phyloP scores from a whole-genome alignment of 169 alveolate genomes.

The Eimeria necatrix region DNA sequence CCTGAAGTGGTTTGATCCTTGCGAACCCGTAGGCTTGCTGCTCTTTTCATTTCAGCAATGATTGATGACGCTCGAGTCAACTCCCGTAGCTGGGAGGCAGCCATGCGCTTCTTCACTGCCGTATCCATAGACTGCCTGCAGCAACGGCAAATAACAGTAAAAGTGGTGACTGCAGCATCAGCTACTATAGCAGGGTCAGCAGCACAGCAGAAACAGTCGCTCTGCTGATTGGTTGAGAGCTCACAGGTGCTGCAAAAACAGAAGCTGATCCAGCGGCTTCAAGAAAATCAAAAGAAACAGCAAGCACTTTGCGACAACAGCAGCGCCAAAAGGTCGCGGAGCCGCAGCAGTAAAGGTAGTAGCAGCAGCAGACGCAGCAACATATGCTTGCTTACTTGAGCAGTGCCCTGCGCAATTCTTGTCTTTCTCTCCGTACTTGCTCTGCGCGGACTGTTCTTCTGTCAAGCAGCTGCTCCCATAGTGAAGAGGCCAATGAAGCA shows the following conservation, averaged over 20 bases:
- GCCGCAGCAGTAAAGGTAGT: background rate
- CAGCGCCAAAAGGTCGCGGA: background rate
- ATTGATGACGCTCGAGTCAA: background rate
- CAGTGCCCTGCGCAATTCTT: background rate
- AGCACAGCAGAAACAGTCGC: background rate
- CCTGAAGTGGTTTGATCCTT: conserved; percentile 13
- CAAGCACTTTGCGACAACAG: background rate
- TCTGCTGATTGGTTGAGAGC: no score
- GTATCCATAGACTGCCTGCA: conserved; percentile 30
- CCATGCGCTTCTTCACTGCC: conserved; percentile 21
- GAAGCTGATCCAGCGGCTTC: background rate
- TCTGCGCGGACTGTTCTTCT: background rate
- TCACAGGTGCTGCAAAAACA: background rate
- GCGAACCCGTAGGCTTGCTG: background rate
- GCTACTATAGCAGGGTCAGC: background rate
- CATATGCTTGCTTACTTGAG: background rate
- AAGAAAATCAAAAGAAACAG: background rate
- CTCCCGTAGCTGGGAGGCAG: conserved; percentile 30
- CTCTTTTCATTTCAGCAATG: conserved; percentile 1
- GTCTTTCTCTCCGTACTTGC: background rate
- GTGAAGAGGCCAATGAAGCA: no score
- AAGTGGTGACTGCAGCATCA: background rate
- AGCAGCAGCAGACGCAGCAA: conserved; percentile 17
- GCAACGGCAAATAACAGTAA: background rate
- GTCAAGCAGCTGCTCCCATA: background rate